Evolutionary conservation across 345 rosid species (phyloP).

Genomic region (Lepidium didymum): DNA sequence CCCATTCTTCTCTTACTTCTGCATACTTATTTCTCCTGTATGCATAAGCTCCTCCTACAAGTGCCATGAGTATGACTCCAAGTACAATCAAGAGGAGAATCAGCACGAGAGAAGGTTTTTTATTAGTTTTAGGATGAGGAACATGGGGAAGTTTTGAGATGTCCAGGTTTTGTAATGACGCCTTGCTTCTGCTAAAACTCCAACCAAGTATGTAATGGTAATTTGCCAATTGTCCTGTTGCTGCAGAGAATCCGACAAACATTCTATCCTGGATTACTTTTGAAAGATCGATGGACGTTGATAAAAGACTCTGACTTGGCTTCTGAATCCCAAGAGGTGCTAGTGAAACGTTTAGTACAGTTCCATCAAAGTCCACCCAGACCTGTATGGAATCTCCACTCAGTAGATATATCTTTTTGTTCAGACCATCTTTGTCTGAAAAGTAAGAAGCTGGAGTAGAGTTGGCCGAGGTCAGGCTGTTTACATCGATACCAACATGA

Average conservation of each 20-base stretch:
- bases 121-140: conserved; percentile 22
- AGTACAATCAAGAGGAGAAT: conserved; percentile 20
- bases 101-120: neutral
- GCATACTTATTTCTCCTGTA: conserved; percentile 41
- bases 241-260: conserved; percentile 63
- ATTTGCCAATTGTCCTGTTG: conserved; percentile 36
- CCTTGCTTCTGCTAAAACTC: conserved; percentile 51
- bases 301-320: conserved; percentile 44
- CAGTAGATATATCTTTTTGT: conserved; percentile 25
- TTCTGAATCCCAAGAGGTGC: conserved; percentile 31
- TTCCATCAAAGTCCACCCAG: conserved; percentile 56
- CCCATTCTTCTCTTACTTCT: conserved; percentile 61
- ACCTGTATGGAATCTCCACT: conserved; percentile 45
- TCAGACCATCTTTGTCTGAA: neutral
- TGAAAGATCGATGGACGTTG: conserved; percentile 35
- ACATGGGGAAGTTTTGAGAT: conserved; percentile 47
- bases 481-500: conserved; percentile 59
- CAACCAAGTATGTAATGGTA: conserved; percentile 60
- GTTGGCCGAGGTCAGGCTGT: conserved; percentile 28
- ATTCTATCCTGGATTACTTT: conserved; percentile 29
- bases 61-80: conserved; percentile 1
- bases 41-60: conserved; percentile 15
- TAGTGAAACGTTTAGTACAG: conserved; percentile 36
- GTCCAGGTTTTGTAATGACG: conserved; percentile 28
- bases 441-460: conserved; percentile 39